Percentiles rank a stretch among this genome's conserved stretches.
phyloP scores from a whole-genome alignment of 75 land plant genomes.

The Picea glauca region DNA sequence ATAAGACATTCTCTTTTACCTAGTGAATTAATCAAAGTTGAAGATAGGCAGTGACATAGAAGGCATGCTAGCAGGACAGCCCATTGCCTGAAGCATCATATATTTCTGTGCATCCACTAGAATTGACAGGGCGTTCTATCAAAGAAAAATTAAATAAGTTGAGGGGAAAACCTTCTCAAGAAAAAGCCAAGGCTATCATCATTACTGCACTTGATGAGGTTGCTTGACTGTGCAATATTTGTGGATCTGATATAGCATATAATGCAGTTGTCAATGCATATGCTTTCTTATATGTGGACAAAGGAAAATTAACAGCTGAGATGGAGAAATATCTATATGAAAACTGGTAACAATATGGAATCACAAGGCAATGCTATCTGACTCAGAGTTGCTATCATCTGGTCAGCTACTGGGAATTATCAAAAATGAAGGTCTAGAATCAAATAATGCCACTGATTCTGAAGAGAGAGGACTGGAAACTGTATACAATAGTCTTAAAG shows the following conservation, averaged over 20 bases:
- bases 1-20: too few species aligned
- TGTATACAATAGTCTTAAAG: too few species aligned
- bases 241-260: slow-evolving; percentile 85
- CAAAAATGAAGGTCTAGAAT: neutral
- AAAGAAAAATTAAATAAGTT: slow-evolving; percentile 73
- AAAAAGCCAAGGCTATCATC: slow-evolving; percentile 72
- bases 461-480: too few species aligned
- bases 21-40: too few species aligned
- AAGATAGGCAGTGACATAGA: too few species aligned
- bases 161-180: slow-evolving; percentile 67
- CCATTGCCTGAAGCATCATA: slow-evolving; percentile 53
- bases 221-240: slow-evolving; percentile 91
- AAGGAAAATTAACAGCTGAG: slow-evolving; percentile 72
- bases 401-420: slow-evolving; percentile 20
- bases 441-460: too few species aligned
- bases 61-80: slow-evolving; percentile 52
- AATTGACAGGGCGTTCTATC: slow-evolving; percentile 76
- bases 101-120: slow-evolving; percentile 65
- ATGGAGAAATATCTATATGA: slow-evolving; percentile 42
- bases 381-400: slow-evolving; percentile 59
- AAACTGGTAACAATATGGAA: slow-evolving; percentile 61
- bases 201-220: slow-evolving; percentile 91
- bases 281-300: slow-evolving; percentile 93
- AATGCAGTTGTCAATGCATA: slow-evolving; percentile 91
- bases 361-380: slow-evolving; percentile 54